These are phyloP conservation scores for Cucumis cinereus DNA, from an alignment of 306 rosid species.

Conservation along the genomic window DNA sequence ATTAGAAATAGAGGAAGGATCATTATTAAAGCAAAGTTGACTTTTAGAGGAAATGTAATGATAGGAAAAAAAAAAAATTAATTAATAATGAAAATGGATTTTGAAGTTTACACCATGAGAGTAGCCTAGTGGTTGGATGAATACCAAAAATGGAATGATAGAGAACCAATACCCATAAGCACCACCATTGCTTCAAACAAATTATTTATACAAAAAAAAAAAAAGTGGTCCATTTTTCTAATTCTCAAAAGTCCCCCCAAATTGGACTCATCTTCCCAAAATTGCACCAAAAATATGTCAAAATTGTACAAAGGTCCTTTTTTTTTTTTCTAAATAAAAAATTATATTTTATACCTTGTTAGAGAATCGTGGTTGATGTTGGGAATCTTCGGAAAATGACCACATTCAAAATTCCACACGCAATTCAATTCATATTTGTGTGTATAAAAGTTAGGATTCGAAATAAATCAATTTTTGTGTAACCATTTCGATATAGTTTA, in stretches of 20 bases:
- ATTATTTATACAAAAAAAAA: neutral
- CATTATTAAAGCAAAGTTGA: conserved; percentile 3
- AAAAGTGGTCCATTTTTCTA: neutral
- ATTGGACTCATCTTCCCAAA: neutral
- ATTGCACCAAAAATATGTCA: neutral
- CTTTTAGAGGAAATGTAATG: neutral
- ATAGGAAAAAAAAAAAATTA: neutral
- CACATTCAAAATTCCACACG: neutral
- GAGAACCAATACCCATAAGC: conserved; percentile 1
- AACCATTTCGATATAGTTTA: neutral
- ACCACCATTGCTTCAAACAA: neutral
- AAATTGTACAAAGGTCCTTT: neutral
- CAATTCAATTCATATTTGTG: neutral
- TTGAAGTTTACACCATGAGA: neutral
- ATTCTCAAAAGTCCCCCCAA: neutral
- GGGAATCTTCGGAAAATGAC: neutral
- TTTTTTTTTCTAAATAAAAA: too few relatives aligned
- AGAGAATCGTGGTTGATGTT: neutral
- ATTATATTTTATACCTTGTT: neutral
- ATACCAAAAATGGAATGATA: neutral
- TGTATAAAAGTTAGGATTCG: neutral
- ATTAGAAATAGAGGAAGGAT: neutral
- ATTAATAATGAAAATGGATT: neutral
- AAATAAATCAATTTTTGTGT: neutral
- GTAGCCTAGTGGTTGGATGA: neutral